Evolutionary conservation across 305 asterid species (phyloP).

Genomic region (Lippia alba): DNA sequence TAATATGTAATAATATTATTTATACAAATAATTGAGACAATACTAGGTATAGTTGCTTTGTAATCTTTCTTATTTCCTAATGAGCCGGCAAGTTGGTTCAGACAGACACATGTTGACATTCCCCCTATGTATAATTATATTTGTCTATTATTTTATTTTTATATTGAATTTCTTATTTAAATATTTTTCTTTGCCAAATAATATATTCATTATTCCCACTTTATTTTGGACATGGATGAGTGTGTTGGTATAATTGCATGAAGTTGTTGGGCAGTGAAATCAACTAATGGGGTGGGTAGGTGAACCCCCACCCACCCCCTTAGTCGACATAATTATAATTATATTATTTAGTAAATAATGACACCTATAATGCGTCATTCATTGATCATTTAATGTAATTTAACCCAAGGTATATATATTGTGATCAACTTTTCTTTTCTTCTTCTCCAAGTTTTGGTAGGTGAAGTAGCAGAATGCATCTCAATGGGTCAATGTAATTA

Average conservation of each 20-base stretch:
- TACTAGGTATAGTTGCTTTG: slow-evolving; percentile 38
- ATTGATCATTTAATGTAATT: too few species aligned
- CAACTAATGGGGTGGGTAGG: slow-evolving; percentile 17
- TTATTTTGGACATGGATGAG: too few species aligned
- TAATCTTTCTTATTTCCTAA: slow-evolving; percentile 25
- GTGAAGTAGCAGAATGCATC: too few species aligned
- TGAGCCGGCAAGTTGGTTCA: slow-evolving; percentile 40
- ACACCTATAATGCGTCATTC: too few species aligned
- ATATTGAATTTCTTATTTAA: not conserved
- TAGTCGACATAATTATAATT: not conserved
- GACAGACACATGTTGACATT: slow-evolving; percentile 31
- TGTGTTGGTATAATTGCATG: slow-evolving; percentile 18
- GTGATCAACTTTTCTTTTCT: too few species aligned
- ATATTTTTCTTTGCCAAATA: not conserved
- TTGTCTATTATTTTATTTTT: not conserved
- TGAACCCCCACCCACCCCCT: not conserved
- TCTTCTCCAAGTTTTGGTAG: too few species aligned
- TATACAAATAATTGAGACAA: slow-evolving; percentile 39
- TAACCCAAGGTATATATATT: too few species aligned
- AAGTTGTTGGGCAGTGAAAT: not conserved
- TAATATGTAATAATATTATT: slow-evolving; percentile 26
- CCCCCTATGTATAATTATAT: slow-evolving; percentile 35
- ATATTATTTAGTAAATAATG: too few species aligned
- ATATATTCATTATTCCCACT: too few species aligned
- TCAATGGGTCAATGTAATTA: too few species aligned